Base-by-base conservation (phyloP, 192 early-diverging fungal species). In the Allomyces macrogynus region DNA sequence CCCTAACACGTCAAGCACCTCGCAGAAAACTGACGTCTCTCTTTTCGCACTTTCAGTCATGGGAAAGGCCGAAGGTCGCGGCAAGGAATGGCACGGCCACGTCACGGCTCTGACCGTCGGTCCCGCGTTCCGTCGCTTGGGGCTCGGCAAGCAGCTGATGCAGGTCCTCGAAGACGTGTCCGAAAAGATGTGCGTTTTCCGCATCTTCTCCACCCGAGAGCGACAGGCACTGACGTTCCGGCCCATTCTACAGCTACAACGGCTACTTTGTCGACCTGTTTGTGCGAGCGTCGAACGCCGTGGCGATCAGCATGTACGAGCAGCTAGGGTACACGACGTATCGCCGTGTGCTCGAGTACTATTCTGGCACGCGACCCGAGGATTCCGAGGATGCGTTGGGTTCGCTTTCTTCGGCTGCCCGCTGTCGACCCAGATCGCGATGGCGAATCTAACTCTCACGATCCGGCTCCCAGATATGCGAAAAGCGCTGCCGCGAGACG, bases 101-200 rank as follows among this genome's bases (percentile, higher is more conserved):
- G 95, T 99, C 27, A 95, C 95, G 3, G 95, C 95, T 9, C 80
- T 99, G 42, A 96, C 95, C 7, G 95, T 99, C 0, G 89, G 89
- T 0, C 92, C 95, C 22, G 92, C 95, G 70, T 96, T 87, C 70
- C 86, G 95, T 43, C 82, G 93, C 14, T 73, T 96, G 67, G 92
- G 93, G 7, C 81, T 99, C 0, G 95, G 90, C 7, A 79, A 86
- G 60, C 79, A 83, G 12, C 82, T 99, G 71, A 96, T 99, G 93
- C 72, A 79, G 20, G 74, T 89, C 3, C 73, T 99, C 43, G 95
- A 99, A 70, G 78, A 83, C 8, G 92, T 95, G 1, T 92, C 90
- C 8, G 92, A 95, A 63, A 85, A 92, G 61, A 84, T 86, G 74
- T 86, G 43, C 60, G 23, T 24, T 32, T 20, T 62, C 44, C 20